Percentiles rank a stretch among this genome's conserved stretches.
These are phyloP conservation scores for Flaveria bidentis DNA, from an alignment of 129 eudicot species.

Conservation along the genomic window DNA sequence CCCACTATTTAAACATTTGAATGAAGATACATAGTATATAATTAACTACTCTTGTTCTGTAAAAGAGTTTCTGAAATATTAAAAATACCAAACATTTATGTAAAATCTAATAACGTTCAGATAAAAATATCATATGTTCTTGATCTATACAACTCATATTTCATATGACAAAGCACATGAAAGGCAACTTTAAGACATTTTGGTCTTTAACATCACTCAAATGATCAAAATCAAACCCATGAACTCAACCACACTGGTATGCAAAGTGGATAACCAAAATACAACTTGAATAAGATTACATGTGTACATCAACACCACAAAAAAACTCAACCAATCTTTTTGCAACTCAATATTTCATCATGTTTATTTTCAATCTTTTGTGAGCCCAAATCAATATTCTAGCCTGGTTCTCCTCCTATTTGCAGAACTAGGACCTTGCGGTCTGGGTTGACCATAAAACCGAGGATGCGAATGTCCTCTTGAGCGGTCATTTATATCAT, in stretches of 20 bases:
- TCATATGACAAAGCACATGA: not conserved
- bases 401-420: slow-evolving; percentile 40
- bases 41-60: too few relatives aligned
- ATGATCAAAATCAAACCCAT: not conserved
- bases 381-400: slow-evolving; percentile 34
- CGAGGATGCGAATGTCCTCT: slow-evolving; percentile 44
- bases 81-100: too few relatives aligned
- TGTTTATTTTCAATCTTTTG: not conserved
- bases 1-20: too few relatives aligned
- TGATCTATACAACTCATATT: not conserved
- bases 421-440: slow-evolving; percentile 39
- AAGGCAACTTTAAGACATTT: not conserved
- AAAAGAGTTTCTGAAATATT: too few relatives aligned
- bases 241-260: not conserved
- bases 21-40: not conserved
- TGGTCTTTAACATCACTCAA: not conserved
- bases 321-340: not conserved
- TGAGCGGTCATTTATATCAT: slow-evolving; percentile 30
- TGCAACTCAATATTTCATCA: not conserved
- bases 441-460: slow-evolving; percentile 37
- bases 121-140: too few relatives aligned
- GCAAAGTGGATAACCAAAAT: not conserved
- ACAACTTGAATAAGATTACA: not conserved
- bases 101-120: too few relatives aligned
- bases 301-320: slow-evolving; percentile 12